phyloP scores from a whole-genome alignment of 1,284 basidiomycete species.

The Malassezia brasiliensis region DNA sequence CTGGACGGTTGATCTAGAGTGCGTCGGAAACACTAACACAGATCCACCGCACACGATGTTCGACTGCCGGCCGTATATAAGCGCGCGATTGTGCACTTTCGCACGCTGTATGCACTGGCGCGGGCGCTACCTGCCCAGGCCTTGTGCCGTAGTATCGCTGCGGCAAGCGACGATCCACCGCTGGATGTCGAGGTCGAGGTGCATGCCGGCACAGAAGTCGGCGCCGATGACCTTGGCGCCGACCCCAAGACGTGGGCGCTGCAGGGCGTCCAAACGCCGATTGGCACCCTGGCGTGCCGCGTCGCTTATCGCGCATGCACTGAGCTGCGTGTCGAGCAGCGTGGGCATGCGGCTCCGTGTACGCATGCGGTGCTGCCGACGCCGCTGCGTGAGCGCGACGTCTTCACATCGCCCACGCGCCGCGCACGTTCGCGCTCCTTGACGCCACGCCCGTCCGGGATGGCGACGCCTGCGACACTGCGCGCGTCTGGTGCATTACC shows the following conservation, averaged over 20 bases:
- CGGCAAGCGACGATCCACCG: neutral
- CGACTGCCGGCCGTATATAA: constrained; percentile 16
- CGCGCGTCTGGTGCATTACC: neutral
- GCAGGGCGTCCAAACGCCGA: constrained; percentile 10
- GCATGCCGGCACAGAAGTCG: neutral
- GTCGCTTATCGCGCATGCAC: constrained; percentile 6
- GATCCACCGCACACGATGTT: neutral
- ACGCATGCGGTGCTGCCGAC: neutral
- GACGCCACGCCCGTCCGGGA: neutral
- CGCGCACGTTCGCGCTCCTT: too few relatives aligned
- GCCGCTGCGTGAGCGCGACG: neutral
- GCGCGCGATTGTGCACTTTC: constrained; percentile 17
- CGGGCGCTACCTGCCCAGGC: constrained; percentile 3
- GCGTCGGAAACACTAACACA: neutral
- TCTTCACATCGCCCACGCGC: too few relatives aligned
- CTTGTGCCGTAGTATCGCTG: neutral
- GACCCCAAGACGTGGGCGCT: constrained; percentile 4
- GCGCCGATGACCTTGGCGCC: neutral
- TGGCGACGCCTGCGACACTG: neutral
- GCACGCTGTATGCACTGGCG: constrained; percentile 14
- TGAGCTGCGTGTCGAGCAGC: constrained; percentile 4
- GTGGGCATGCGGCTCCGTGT: neutral
- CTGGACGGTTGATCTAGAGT: constrained; percentile 9
- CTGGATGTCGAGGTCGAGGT: constrained; percentile 8
- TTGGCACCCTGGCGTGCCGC: constrained; percentile 1